Conservation (phyloP, 139 green algal species). For the Micromonas pusilla region DNA sequence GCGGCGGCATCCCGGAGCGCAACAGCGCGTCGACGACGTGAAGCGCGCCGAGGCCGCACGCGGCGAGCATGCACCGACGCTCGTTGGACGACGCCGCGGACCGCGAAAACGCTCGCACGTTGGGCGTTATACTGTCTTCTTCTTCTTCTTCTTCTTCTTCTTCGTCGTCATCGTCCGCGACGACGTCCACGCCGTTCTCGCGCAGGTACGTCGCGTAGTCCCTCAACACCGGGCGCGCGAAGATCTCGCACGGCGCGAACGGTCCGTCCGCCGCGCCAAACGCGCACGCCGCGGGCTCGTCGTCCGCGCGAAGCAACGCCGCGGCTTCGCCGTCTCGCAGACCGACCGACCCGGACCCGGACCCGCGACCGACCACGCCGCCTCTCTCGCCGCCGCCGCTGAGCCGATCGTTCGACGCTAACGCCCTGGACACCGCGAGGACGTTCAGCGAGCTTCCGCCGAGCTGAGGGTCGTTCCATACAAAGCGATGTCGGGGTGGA, state of each 20-base stretch:
- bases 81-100: not conserved
- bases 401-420: not conserved
- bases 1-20: not conserved
- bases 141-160: not conserved
- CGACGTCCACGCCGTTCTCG: not conserved
- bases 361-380: not conserved
- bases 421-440: not conserved
- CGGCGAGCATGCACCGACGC: not conserved
- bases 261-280: not conserved
- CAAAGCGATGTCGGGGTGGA: no score
- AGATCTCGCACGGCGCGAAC: conserved; percentile 25
- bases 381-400: conserved; percentile 3
- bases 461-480: no score
- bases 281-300: conserved; percentile 18
- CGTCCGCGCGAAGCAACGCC: conserved; percentile 1
- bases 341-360: not conserved
- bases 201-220: conserved; percentile 11
- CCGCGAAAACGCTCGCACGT: not conserved
- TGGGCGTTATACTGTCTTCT: not conserved
- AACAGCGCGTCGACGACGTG: not conserved
- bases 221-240: conserved; percentile 2
- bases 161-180: not conserved
- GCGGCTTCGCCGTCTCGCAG: conserved; percentile 12
- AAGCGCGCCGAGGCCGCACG: not conserved
- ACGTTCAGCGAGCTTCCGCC: conserved; percentile 9